phyloP scores from a whole-genome alignment of 2,329 filamentous ascomycete species.

The Fusarium algeriense region DNA sequence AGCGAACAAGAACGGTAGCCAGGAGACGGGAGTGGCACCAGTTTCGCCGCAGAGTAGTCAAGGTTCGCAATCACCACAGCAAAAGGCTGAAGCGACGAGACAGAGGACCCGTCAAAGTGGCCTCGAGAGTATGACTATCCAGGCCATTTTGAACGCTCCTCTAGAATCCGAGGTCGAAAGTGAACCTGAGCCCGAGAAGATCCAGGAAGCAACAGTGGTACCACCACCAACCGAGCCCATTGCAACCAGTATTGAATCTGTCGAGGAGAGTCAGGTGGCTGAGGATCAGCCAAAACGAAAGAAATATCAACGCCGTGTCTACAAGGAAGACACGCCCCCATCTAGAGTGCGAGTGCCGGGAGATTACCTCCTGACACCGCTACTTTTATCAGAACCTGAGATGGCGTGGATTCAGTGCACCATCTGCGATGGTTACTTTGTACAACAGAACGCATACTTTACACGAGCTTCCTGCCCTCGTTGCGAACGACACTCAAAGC shows the following conservation, averaged over 20 bases:
- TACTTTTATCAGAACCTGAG: conserved; percentile 78
- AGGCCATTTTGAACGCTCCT: conserved; percentile 50
- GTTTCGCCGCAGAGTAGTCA: conserved; percentile 51
- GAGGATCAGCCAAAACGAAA: conserved; percentile 47
- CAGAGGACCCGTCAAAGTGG: conserved; percentile 26
- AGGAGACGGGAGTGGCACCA: conserved; percentile 36
- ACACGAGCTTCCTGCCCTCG: conserved; percentile 88
- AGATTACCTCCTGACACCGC: conserved; percentile 85
- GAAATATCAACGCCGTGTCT: conserved; percentile 53
- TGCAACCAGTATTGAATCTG: conserved; percentile 43
- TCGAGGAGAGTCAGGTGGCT: conserved; percentile 30
- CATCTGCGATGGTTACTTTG: conserved; percentile 84
- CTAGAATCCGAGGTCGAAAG: conserved; percentile 32
- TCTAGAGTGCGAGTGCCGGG: conserved; percentile 69
- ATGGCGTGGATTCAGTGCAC: conserved; percentile 91
- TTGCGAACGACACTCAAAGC: conserved; percentile 93
- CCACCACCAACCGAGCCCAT: conserved; percentile 31
- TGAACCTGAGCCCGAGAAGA: conserved; percentile 30
- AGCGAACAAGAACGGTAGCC: conserved; percentile 18
- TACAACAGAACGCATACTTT: conserved; percentile 89
- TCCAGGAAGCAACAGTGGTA: conserved; percentile 16
- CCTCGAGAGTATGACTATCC: conserved; percentile 50
- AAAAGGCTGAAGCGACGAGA: conserved; percentile 9
- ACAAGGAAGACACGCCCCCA: conserved; percentile 52
- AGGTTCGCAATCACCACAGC: conserved; percentile 44